These are phyloP conservation scores for Lentinula guzmanii DNA, from an alignment of 768 basidiomycete genomes.

Conservation along the genomic window DNA sequence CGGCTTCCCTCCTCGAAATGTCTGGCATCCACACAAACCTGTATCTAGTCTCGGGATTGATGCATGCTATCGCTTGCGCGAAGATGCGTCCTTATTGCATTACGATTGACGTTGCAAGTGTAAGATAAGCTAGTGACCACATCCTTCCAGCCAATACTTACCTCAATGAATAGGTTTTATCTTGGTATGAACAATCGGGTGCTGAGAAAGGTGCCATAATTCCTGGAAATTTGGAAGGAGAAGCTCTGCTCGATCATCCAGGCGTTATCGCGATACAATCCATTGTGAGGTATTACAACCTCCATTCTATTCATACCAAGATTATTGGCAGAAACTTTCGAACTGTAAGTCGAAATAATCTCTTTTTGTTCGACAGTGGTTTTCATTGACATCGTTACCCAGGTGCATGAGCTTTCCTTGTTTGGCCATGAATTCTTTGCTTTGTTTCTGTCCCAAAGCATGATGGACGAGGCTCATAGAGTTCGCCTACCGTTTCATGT, in stretches of 20 bases:
- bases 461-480: not conserved
- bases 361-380: not conserved
- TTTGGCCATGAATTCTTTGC: not conserved
- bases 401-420: not conserved
- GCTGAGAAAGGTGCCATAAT: not conserved
- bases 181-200: constrained; percentile 1
- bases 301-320: not conserved
- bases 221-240: not conserved
- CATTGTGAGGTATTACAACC: not conserved
- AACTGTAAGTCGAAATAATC: not conserved
- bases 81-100: not conserved
- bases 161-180: not conserved
- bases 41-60: not conserved
- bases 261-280: not conserved
- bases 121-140: not conserved
- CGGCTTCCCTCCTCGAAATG: not conserved
- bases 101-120: not conserved
- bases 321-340: not conserved
- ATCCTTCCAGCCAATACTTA: not conserved
- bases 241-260: not conserved
- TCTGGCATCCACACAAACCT: not conserved
- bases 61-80: constrained; percentile 3
- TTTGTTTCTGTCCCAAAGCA: not conserved
- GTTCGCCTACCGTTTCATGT: not conserved
- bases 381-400: not conserved